Conservation (phyloP, 169 alveolate genomes). For the Cystoisospora suis region DNA sequence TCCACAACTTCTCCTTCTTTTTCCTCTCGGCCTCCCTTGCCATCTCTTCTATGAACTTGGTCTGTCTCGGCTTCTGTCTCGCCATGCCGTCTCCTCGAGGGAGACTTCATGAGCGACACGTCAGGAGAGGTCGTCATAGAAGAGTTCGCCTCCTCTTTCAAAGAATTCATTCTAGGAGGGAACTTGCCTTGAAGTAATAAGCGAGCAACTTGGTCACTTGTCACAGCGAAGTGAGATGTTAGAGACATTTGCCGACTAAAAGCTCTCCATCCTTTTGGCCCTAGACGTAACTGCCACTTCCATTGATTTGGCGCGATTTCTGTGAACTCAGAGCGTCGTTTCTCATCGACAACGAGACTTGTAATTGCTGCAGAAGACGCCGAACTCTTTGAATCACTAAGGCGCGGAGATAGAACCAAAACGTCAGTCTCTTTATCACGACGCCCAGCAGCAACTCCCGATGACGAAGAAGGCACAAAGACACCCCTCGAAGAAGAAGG, state of each 20-base stretch:
- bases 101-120: not conserved
- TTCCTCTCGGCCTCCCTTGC: too few species aligned
- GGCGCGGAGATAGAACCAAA: too few species aligned
- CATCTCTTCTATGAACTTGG: not conserved
- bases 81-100: not conserved
- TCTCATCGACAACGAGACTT: not conserved
- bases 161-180: not conserved
- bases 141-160: not conserved
- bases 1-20: not conserved
- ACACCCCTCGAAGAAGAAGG: too few species aligned
- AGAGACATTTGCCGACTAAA: slow-evolving; percentile 2
- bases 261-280: not conserved
- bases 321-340: not conserved
- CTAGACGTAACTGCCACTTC: not conserved
- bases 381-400: too few species aligned
- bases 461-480: too few species aligned
- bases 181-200: not conserved
- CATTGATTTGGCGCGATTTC: slow-evolving; percentile 3
- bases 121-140: not conserved
- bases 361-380: too few species aligned
- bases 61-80: not conserved
- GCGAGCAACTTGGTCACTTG: slow-evolving; percentile 9
- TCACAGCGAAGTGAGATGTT: slow-evolving; percentile 9
- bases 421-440: too few species aligned
- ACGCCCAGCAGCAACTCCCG: too few species aligned